These are phyloP conservation scores for Penicillium sp. DNA, from an alignment of 2,329 filamentous ascomycete genomes.

Conservation along the genomic window DNA sequence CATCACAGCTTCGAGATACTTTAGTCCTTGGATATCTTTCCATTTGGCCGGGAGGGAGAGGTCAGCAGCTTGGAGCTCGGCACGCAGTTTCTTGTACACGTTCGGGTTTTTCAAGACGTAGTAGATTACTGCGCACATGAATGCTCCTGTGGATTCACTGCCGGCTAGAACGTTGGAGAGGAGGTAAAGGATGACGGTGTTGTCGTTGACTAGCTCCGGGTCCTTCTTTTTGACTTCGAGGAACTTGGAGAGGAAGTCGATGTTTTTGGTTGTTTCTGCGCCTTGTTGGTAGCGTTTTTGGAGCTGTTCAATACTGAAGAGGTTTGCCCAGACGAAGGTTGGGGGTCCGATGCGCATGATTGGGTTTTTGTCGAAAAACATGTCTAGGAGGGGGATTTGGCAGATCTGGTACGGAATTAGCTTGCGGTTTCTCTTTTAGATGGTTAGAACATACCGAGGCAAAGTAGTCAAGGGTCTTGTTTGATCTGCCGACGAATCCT, in stretches of 20 bases:
- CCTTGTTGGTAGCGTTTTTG: constrained; percentile 12
- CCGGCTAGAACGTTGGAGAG: constrained; percentile 30
- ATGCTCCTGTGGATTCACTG: constrained; percentile 38
- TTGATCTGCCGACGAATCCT: constrained; percentile 16
- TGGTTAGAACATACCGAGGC: constrained; percentile 9
- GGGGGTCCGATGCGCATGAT: constrained; percentile 25
- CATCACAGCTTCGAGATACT: constrained; percentile 54
- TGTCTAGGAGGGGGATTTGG: constrained; percentile 22
- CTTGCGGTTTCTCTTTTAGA: background rate
- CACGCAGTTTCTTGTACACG: constrained; percentile 24
- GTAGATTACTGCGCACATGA: constrained; percentile 33
- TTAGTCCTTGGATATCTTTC: constrained; percentile 20
- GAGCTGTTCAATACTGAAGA: constrained; percentile 14
- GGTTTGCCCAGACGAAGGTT: constrained; percentile 16
- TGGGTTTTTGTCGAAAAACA: constrained; percentile 27
- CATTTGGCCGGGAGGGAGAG: constrained; percentile 17
- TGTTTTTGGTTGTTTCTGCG: background rate
- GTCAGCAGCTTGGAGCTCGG: constrained; percentile 20
- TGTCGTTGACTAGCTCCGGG: constrained; percentile 13
- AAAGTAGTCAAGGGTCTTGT: constrained; percentile 23
- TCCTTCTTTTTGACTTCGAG: constrained; percentile 14
- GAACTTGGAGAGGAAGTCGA: constrained; percentile 12
- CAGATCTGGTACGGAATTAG: constrained; percentile 15
- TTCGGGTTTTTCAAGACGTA: constrained; percentile 29
- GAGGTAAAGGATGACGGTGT: constrained; percentile 8